Conservation (phyloP, 2,329 filamentous ascomycete genomes). For the Fusarium nurragi region DNA sequence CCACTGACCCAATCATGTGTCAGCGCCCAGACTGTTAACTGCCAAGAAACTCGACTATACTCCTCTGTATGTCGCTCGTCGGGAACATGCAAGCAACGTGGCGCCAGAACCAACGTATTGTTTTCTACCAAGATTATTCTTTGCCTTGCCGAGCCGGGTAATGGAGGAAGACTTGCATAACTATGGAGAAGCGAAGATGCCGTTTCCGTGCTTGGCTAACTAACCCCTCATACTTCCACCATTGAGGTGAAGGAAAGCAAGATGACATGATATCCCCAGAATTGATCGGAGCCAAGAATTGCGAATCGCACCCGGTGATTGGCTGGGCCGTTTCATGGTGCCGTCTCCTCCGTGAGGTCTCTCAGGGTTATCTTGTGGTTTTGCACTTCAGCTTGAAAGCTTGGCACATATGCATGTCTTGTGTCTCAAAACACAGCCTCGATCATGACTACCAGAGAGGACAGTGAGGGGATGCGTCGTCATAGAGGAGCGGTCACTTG, state of each 20-base stretch:
- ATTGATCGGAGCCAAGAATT: neutral
- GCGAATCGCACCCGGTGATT: neutral
- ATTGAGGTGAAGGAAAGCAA: neutral
- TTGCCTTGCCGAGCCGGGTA: conserved; percentile 3
- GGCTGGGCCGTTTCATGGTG: neutral
- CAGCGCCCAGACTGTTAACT: conserved; percentile 6
- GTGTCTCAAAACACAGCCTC: neutral
- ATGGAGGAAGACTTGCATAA: conserved; percentile 4
- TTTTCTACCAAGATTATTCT: neutral
- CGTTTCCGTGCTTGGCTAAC: conserved; percentile 9
- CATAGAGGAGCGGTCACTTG: neutral
- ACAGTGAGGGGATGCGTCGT: neutral
- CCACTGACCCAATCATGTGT: conserved; percentile 8
- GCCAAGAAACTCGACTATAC: neutral
- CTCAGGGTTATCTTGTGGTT: neutral
- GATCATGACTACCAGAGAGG: neutral
- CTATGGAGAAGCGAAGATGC: neutral
- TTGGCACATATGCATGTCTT: conserved; percentile 21
- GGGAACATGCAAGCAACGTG: conserved; percentile 2
- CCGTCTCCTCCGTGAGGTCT: neutral
- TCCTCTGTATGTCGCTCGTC: neutral
- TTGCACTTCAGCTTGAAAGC: neutral
- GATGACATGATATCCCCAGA: neutral
- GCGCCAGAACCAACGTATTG: neutral
- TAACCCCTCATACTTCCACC: neutral